Conservation (phyloP, 805 yeast genomes). For the Debaryomyces tyrocola region DNA sequence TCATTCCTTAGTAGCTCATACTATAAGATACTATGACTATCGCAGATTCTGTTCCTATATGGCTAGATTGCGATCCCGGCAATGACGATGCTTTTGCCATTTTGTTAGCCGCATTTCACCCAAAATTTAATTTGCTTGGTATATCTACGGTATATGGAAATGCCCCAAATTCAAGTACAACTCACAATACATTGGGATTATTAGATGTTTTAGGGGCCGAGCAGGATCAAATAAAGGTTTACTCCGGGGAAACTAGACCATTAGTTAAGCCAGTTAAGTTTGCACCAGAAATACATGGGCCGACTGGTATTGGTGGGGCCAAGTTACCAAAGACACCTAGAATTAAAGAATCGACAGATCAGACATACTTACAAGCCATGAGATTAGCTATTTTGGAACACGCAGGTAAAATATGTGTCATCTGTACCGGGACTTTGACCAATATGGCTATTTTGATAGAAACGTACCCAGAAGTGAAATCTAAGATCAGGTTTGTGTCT, state of each 20-base stretch:
- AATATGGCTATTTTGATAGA: slow-evolving; percentile 60
- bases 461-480: slow-evolving; percentile 53
- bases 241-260: slow-evolving; percentile 63
- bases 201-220: slow-evolving; percentile 53
- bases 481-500: slow-evolving; percentile 52
- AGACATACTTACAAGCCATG: slow-evolving; percentile 36
- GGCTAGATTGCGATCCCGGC: slow-evolving; percentile 94
- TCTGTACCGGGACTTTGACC: slow-evolving; percentile 79
- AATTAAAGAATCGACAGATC: slow-evolving; percentile 20
- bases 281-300: slow-evolving; percentile 73
- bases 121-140: slow-evolving; percentile 59
- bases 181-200: slow-evolving; percentile 66
- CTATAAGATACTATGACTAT: slow-evolving; percentile 2
- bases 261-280: slow-evolving; percentile 46
- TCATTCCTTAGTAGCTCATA: background rate
- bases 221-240: slow-evolving; percentile 57
- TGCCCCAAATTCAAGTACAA: slow-evolving; percentile 61
- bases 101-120: slow-evolving; percentile 59
- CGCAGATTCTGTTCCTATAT: slow-evolving; percentile 50
- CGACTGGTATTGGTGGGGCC: slow-evolving; percentile 77
- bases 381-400: slow-evolving; percentile 41
- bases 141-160: slow-evolving; percentile 79
- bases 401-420: slow-evolving; percentile 53
- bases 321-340: slow-evolving; percentile 53
- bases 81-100: slow-evolving; percentile 85